Percentiles rank a stretch among this genome's conserved stretches.
phyloP scores from a whole-genome alignment of 208 protist genomes.

The Trypanosoma boissoni region DNA sequence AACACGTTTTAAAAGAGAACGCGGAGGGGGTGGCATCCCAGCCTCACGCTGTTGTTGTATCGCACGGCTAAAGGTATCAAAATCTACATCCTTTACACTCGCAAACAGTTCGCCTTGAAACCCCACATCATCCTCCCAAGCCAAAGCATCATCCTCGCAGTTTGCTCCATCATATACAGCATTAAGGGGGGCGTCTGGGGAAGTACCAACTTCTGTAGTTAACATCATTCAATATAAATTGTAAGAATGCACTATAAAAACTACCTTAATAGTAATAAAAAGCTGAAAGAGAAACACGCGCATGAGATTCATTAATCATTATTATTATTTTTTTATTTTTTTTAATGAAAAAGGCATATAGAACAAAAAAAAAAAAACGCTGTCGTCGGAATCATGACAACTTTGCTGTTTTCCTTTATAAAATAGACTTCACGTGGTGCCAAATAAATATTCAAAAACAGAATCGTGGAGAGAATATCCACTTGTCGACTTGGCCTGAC shows the following conservation, averaged over 20 bases:
- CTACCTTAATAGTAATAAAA: too few species aligned
- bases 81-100: conserved; percentile 50
- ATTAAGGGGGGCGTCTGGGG: too few species aligned
- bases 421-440: too few species aligned
- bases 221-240: conserved; percentile 7
- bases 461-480: too few species aligned
- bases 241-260: too few species aligned
- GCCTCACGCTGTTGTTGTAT: conserved; percentile 48
- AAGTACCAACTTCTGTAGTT: neutral
- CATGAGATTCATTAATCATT: conserved; percentile 3
- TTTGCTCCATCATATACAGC: too few species aligned
- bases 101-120: conserved; percentile 7
- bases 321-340: conserved; percentile 4
- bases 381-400: too few species aligned
- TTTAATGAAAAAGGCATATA: neutral
- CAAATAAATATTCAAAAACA: too few species aligned
- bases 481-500: too few species aligned
- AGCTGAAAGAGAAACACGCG: too few species aligned
- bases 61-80: conserved; percentile 50
- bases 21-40: conserved; percentile 67
- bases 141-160: neutral
- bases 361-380: too few species aligned
- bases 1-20: conserved; percentile 74
- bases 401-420: too few species aligned
- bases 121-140: neutral